Conservation (phyloP, 352 stramenopile genomes). For the Globisporangium perplexum region DNA sequence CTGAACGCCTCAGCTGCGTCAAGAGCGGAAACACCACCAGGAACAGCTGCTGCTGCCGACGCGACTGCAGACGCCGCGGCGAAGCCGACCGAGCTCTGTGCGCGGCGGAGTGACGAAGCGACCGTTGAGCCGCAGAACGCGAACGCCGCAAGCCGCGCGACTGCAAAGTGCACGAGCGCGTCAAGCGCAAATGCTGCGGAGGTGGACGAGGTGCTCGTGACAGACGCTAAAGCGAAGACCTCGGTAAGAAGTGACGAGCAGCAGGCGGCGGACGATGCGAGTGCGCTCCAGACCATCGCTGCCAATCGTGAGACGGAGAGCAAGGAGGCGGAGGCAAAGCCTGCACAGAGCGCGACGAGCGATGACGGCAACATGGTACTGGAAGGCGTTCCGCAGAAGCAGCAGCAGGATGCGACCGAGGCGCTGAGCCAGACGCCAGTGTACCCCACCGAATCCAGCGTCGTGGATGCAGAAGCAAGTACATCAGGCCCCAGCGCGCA, state of each 20-base stretch:
- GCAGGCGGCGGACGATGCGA: background rate
- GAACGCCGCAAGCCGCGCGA: background rate
- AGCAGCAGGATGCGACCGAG: background rate
- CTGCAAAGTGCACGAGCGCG: background rate
- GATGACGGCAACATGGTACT: background rate
- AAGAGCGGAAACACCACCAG: background rate
- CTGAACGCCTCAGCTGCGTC: background rate
- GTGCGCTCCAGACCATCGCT: background rate
- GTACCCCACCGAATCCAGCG: too few relatives aligned
- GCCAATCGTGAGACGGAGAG: too few relatives aligned
- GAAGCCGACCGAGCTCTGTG: background rate
- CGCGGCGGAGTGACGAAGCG: background rate
- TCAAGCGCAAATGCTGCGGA: background rate
- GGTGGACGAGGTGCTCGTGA: too few relatives aligned
- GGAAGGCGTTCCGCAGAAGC: background rate
- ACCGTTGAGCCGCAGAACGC: slow-evolving; percentile 3
- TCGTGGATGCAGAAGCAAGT: background rate
- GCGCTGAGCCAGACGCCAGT: background rate
- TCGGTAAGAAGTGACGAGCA: background rate
- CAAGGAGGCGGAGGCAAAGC: background rate
- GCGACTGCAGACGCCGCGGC: background rate
- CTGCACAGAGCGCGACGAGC: background rate
- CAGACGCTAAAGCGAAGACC: background rate
- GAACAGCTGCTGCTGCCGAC: background rate
- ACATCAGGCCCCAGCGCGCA: background rate